A percentile compares a stretch with the other conserved stretches of the same genome.
These are phyloP conservation scores for Russula sp. DNA, from an alignment of 768 basidiomycete species.

Conservation along the genomic window DNA sequence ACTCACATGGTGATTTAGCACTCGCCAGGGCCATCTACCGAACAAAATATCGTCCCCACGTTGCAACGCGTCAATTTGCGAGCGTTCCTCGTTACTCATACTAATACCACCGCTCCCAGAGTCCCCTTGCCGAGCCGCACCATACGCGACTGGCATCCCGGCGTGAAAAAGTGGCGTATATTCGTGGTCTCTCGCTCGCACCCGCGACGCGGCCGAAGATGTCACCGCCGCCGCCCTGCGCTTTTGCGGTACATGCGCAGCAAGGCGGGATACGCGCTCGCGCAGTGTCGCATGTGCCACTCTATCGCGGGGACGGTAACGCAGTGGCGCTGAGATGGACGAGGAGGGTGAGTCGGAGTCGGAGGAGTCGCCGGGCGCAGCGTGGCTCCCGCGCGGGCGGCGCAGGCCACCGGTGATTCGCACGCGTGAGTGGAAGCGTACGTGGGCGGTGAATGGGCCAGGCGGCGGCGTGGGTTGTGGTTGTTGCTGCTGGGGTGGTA, in stretches of 20 bases:
- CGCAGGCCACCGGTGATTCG: slow-evolving; percentile 68
- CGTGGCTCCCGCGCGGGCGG: slow-evolving; percentile 33
- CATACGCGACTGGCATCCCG: slow-evolving; percentile 17
- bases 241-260: slow-evolving; percentile 22
- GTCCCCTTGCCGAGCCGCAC: slow-evolving; percentile 21
- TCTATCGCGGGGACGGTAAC: slow-evolving; percentile 43
- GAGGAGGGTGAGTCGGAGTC: slow-evolving; percentile 44
- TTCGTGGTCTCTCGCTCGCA: slow-evolving; percentile 2
- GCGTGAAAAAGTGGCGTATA: slow-evolving; percentile 6
- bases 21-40: slow-evolving; percentile 59
- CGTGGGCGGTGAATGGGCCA: slow-evolving; percentile 28
- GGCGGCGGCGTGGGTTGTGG: background rate
- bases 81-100: slow-evolving; percentile 23
- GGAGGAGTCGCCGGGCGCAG: slow-evolving; percentile 14
- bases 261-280: slow-evolving; percentile 39
- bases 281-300: slow-evolving; percentile 55
- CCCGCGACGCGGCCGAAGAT: background rate
- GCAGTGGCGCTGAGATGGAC: slow-evolving; percentile 75
- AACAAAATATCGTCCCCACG: slow-evolving; percentile 49
- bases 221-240: background rate
- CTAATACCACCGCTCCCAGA: slow-evolving; percentile 22
- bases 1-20: slow-evolving; percentile 65
- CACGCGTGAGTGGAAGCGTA: slow-evolving; percentile 69
- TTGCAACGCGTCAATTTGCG: slow-evolving; percentile 28
- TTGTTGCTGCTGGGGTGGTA: background rate